Evolutionary conservation across 1,284 basidiomycete species (phyloP).

Genomic region (Mycena sp.): DNA sequence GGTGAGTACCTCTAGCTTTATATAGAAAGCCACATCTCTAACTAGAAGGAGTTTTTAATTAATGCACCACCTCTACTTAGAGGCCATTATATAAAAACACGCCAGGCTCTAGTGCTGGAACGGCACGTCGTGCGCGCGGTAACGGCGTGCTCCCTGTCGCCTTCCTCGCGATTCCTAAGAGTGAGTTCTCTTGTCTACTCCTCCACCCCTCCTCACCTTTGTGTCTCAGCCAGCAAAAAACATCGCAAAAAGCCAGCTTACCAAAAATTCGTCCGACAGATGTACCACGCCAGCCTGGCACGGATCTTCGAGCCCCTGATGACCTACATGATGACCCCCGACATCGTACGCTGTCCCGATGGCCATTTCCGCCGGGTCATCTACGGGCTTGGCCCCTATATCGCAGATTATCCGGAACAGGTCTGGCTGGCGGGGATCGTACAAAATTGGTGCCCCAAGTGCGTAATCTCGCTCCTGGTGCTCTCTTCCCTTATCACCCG

Average conservation of each 20-base stretch:
- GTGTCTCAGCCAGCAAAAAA: not conserved
- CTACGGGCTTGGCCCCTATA: conserved; percentile 9
- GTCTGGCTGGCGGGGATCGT: conserved; percentile 3
- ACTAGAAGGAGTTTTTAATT: too few species aligned
- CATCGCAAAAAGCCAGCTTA: not conserved
- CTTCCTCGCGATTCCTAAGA: conserved; percentile 47
- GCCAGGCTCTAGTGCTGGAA: too few species aligned
- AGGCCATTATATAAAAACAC: too few species aligned
- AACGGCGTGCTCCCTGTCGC: conserved; percentile 41
- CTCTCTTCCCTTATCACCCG: not conserved
- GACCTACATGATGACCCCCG: conserved; percentile 4
- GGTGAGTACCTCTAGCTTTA: too few species aligned
- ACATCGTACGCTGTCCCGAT: conserved; percentile 8
- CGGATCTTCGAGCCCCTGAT: conserved; percentile 12
- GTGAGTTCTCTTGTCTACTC: conserved; percentile 30
- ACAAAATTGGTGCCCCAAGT: conserved; percentile 13
- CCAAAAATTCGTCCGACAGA: too few species aligned
- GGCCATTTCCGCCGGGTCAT: conserved; percentile 5
- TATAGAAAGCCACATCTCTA: too few species aligned
- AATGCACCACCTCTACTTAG: too few species aligned
- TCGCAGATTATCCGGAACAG: conserved; percentile 18
- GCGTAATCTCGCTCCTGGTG: not conserved
- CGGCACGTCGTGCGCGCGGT: conserved; percentile 34
- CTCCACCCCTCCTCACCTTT: not conserved
- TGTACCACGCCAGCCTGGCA: conserved; percentile 25